Conservation (phyloP, 2,329 filamentous ascomycete species). For the Aspergillus ibericus region DNA sequence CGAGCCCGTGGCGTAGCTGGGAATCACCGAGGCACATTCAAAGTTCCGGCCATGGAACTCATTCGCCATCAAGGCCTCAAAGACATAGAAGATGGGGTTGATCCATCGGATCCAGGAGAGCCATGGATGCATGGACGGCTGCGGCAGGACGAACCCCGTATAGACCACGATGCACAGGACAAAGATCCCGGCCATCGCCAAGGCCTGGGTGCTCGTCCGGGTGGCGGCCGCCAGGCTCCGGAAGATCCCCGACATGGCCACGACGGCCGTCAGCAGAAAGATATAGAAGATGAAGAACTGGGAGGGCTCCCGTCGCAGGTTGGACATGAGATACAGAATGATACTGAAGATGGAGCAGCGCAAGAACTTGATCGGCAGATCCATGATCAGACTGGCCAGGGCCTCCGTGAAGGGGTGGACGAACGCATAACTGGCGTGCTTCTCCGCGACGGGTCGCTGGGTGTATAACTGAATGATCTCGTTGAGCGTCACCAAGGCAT, state of each 20-base stretch:
- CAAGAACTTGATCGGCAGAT: slow-evolving; percentile 11
- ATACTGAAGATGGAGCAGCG: slow-evolving; percentile 8
- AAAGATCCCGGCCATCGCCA: slow-evolving; percentile 47
- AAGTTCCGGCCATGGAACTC: slow-evolving; percentile 32
- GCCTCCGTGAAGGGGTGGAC: slow-evolving; percentile 17
- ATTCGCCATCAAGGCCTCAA: slow-evolving; percentile 32
- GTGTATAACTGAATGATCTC: slow-evolving; percentile 52
- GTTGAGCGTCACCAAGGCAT: slow-evolving; percentile 70
- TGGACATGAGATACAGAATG: slow-evolving; percentile 60
- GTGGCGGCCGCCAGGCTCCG: slow-evolving; percentile 51
- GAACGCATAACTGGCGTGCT: slow-evolving; percentile 15
- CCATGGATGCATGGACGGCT: slow-evolving; percentile 51
- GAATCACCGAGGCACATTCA: slow-evolving; percentile 23
- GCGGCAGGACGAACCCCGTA: slow-evolving; percentile 41
- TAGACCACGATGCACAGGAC: slow-evolving; percentile 35
- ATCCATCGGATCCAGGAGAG: slow-evolving; percentile 44
- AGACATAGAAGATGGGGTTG: slow-evolving; percentile 34
- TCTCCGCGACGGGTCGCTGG: slow-evolving; percentile 14
- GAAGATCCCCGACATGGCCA: slow-evolving; percentile 58
- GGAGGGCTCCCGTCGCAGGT: slow-evolving; percentile 47
- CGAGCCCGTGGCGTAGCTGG: slow-evolving; percentile 5
- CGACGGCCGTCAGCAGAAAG: slow-evolving; percentile 48
- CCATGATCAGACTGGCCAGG: slow-evolving; percentile 12
- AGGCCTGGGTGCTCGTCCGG: slow-evolving; percentile 48
- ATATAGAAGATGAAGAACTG: slow-evolving; percentile 61